Base-by-base conservation (phyloP, 805 yeast genomes). In the Lipomyces yamadae region DNA sequence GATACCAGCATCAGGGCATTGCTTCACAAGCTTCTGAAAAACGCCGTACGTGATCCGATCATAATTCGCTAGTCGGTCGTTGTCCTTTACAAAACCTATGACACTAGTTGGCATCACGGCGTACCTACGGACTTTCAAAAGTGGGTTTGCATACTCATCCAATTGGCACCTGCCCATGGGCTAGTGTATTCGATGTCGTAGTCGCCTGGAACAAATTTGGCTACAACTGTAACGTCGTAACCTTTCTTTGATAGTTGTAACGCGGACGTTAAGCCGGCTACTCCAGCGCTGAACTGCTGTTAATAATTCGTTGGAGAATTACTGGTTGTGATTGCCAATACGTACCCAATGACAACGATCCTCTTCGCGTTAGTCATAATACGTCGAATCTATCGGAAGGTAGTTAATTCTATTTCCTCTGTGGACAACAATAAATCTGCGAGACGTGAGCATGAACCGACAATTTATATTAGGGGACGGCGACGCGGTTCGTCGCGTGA, bases 131-230 rank as follows among this genome's bases (percentile, higher is more conserved):
- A 42, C 3, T 5, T 15, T 42, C 48, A 24, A 42, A 4, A 5
- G 24, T 39, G 18, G 3, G 13, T 11, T n/a, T 7, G 58, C 65
- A 37, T 70, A 60, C 74, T 70, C 74, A 72, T 70, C 73, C 73
- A 72, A 56, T 73, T 73, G 15, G 76, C 76, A 5, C 76, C 76
- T 0, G 96, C 96, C 84, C 89, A 88, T 0, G 96, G 96, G 0
- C 93, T 88, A 0, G 96, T 87, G 76, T 88, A 91, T 60, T 84
- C 81, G 65, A 85, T 84, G 3, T 92, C 86, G 70, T 86, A 88
- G 73, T 91, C 96, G 3, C 96, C 96, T 2, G 96, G 96, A 50
- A 88, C 76, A 72, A 82, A 84, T 73, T 88, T 85, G 6, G 91
- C 94, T 24, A 88, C 72, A 1, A 90, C 82, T 3, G 85, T 81